A percentile compares a stretch with the other conserved stretches of the same genome.
Evolutionary conservation across 306 rosid species (phyloP).

Genomic region (Corylus americana): DNA sequence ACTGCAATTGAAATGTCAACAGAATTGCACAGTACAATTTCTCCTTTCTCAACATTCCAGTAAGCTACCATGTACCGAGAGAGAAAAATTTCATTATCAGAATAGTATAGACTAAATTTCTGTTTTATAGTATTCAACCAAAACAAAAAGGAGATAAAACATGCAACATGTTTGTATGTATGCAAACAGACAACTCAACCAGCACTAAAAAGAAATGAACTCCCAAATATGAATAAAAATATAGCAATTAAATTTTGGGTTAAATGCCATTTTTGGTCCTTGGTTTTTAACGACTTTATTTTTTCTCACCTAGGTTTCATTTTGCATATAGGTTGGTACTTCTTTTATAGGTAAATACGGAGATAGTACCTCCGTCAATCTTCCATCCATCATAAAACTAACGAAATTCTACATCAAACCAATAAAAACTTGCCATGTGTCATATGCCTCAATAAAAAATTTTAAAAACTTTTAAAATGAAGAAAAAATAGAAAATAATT

Average conservation of each 20-base stretch:
- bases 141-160: background rate
- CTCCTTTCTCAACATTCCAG: constrained; percentile 86
- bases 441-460: too few relatives aligned
- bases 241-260: background rate
- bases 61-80: constrained; percentile 55
- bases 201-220: background rate
- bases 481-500: too few relatives aligned
- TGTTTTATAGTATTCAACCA: background rate
- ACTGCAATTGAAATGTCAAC: constrained; percentile 97
- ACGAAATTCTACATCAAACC: too few relatives aligned
- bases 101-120: constrained; percentile 20
- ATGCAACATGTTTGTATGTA: background rate
- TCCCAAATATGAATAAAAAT: background rate
- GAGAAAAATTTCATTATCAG: constrained; percentile 28
- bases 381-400: too few relatives aligned
- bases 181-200: background rate
- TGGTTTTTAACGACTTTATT: too few relatives aligned
- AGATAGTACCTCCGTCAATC: too few relatives aligned
- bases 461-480: too few relatives aligned
- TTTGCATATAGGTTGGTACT: too few relatives aligned
- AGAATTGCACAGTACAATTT: constrained; percentile 50
- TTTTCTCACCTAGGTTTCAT: too few relatives aligned
- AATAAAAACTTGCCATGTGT: too few relatives aligned
- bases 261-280: too few relatives aligned
- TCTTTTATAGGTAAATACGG: too few relatives aligned